A percentile compares a stretch with the other conserved stretches of the same genome.
These are phyloP conservation scores for Sisymbrium altissimum DNA, from an alignment of 345 rosid genomes.

Conservation along the genomic window DNA sequence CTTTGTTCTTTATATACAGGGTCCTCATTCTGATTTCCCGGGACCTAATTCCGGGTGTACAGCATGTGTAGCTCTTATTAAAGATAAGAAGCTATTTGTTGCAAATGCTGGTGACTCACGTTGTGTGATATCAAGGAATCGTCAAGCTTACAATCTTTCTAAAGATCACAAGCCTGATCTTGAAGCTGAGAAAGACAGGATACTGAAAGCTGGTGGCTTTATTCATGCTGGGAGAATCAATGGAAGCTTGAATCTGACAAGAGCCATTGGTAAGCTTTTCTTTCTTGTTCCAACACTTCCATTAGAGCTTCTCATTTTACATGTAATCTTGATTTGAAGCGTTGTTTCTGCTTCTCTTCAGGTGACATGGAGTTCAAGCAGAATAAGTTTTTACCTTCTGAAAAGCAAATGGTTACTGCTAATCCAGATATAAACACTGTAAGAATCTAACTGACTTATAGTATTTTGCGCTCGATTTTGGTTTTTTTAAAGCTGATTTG, in stretches of 20 bases:
- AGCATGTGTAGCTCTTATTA: slow-evolving; percentile 85
- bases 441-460: slow-evolving; percentile 20
- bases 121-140: slow-evolving; percentile 86
- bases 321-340: background rate
- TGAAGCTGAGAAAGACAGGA: slow-evolving; percentile 88
- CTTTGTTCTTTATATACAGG: slow-evolving; percentile 39
- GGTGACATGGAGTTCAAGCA: slow-evolving; percentile 85
- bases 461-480: background rate
- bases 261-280: slow-evolving; percentile 74
- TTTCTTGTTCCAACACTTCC: background rate
- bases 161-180: slow-evolving; percentile 99
- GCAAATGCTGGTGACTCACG: slow-evolving; percentile 99
- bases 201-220: slow-evolving; percentile 95
- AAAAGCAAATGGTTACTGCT: slow-evolving; percentile 77
- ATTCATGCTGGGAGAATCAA: slow-evolving; percentile 94
- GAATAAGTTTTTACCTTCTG: slow-evolving; percentile 59
- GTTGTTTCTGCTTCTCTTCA: slow-evolving; percentile 27
- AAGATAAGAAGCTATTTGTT: slow-evolving; percentile 73
- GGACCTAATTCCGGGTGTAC: slow-evolving; percentile 92
- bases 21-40: slow-evolving; percentile 90
- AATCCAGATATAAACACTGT: slow-evolving; percentile 72
- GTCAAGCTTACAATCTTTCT: slow-evolving; percentile 94
- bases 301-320: background rate
- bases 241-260: slow-evolving; percentile 94
- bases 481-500: background rate